phyloP scores from a whole-genome alignment of 139 green algal genomes.

The Chlamydomonas sphaeroides region DNA sequence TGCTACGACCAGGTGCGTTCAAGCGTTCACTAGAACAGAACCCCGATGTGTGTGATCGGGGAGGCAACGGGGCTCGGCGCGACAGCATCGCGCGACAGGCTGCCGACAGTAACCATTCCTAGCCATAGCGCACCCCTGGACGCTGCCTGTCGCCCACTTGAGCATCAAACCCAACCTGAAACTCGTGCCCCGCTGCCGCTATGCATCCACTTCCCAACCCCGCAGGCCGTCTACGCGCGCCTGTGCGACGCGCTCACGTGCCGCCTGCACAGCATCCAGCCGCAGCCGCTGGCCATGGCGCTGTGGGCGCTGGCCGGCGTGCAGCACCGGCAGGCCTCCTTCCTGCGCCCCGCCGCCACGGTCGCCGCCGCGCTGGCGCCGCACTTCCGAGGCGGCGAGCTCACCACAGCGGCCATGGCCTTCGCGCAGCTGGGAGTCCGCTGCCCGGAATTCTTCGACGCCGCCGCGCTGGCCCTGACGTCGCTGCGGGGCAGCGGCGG shows the following conservation, averaged over 20 bases:
- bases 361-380: neutral
- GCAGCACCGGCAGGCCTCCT: neutral
- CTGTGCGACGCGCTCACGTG: conserved; percentile 3
- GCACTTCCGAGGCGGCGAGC: conserved; percentile 10
- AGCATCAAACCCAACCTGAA: too few relatives aligned
- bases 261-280: conserved; percentile 5
- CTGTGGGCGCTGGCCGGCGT: conserved; percentile 27
- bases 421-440: conserved; percentile 11
- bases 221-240: neutral
- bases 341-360: neutral
- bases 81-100: too few relatives aligned
- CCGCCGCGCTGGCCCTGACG: conserved; percentile 1
- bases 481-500: neutral
- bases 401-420: neutral
- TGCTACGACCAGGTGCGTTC: conserved; percentile 13
- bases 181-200: too few relatives aligned
- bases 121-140: too few relatives aligned
- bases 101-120: too few relatives aligned
- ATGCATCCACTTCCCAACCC: too few relatives aligned
- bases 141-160: too few relatives aligned
- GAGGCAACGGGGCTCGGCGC: too few relatives aligned
- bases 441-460: conserved; percentile 6
- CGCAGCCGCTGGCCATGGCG: conserved; percentile 6
- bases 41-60: too few relatives aligned
- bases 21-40: too few relatives aligned